Conservation (phyloP, 352 stramenopile species). For the Globisporangium viniferum region DNA sequence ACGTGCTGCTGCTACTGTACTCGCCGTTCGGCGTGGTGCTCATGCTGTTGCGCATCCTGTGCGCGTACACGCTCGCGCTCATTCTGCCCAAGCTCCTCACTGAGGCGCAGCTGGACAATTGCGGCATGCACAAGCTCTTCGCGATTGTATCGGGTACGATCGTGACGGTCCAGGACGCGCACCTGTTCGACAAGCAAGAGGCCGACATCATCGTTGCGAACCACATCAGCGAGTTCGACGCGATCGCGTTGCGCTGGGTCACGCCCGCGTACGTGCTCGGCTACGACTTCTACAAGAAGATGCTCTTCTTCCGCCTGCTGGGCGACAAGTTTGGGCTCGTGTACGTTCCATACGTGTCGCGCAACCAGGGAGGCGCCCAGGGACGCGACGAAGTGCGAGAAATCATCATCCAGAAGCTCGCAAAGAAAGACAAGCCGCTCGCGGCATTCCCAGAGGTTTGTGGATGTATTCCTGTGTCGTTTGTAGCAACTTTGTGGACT, state of each 20-base stretch:
- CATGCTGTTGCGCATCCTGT: conserved; percentile 33
- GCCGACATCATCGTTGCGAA: conserved; percentile 61
- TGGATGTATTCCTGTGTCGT: neutral
- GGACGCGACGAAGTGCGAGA: conserved; percentile 53
- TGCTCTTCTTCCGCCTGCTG: conserved; percentile 65
- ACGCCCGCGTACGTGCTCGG: conserved; percentile 54
- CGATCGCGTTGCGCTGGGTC: conserved; percentile 41
- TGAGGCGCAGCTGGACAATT: conserved; percentile 44
- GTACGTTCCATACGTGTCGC: conserved; percentile 67
- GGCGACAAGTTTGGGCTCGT: conserved; percentile 60
- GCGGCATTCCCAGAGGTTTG: conserved; percentile 56
- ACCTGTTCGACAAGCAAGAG: conserved; percentile 28
- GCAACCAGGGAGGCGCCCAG: conserved; percentile 43
- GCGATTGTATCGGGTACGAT: conserved; percentile 45
- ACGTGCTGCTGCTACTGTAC: conserved; percentile 58
- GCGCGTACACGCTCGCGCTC: conserved; percentile 42
- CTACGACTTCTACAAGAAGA: conserved; percentile 85
- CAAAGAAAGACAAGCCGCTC: conserved; percentile 45
- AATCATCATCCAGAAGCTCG: conserved; percentile 61
- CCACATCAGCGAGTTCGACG: conserved; percentile 78
- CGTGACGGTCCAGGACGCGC: conserved; percentile 32
- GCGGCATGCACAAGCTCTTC: conserved; percentile 38
- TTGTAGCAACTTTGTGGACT: neutral
- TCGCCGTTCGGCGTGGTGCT: conserved; percentile 50
- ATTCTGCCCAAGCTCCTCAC: conserved; percentile 39